Evolutionary conservation across 768 basidiomycete species (phyloP).

Genomic region (Dictyophora rubrovolvata): DNA sequence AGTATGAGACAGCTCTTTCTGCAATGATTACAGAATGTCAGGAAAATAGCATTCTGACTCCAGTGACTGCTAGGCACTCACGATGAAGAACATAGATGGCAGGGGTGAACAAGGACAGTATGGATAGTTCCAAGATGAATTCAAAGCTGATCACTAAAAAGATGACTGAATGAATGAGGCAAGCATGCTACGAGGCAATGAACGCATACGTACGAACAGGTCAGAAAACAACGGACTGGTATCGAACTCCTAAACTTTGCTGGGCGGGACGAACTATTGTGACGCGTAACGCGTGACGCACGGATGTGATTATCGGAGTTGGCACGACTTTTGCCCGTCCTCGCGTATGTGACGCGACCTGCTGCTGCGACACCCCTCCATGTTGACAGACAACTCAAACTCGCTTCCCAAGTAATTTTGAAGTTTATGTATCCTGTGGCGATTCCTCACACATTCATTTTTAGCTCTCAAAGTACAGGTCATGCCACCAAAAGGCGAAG

Average conservation of each 20-base stretch:
- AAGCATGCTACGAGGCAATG: neutral
- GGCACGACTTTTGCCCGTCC: neutral
- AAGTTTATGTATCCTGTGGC: neutral
- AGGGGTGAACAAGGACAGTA: no score
- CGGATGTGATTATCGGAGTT: conserved; percentile 1
- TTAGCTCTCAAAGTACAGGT: conserved; percentile 5
- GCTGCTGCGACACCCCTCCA: neutral
- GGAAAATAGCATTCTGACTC: neutral
- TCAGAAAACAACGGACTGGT: no score
- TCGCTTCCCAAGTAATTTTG: neutral
- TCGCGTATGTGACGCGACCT: neutral
- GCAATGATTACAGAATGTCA: conserved; percentile 5
- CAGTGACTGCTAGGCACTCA: conserved; percentile 25
- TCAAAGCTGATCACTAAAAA: no score
- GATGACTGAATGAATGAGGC: no score
- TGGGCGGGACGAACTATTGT: no score
- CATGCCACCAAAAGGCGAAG: conserved; percentile 24
- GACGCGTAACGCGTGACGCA: neutral
- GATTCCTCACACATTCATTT: neutral
- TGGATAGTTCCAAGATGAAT: no score
- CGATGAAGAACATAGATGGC: conserved; percentile 59
- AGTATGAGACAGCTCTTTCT: conserved; percentile 98
- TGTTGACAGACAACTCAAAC: neutral
- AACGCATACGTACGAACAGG: neutral
- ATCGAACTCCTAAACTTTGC: no score